Evolutionary conservation across 805 yeast species (phyloP).

Genomic region (Yarrowia sp.): DNA sequence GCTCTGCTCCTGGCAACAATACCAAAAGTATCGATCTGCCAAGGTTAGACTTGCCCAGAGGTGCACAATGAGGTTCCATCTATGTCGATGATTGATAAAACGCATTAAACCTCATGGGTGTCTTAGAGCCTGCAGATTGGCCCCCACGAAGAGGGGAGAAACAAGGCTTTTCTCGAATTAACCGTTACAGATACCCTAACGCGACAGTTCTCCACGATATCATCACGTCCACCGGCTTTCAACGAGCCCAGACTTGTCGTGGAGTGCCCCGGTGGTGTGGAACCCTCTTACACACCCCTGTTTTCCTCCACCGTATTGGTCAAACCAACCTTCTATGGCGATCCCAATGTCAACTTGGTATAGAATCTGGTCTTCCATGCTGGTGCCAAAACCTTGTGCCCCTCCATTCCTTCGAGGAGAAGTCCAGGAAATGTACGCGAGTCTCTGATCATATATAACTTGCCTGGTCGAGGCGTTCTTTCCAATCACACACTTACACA

Average conservation of each 20-base stretch:
- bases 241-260: not conserved
- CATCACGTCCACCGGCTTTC: not conserved
- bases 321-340: slow-evolving; percentile 10
- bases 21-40: not conserved
- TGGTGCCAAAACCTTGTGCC: slow-evolving; percentile 9
- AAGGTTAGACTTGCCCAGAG: not conserved
- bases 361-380: not conserved
- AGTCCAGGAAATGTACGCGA: slow-evolving; percentile 8
- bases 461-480: not conserved
- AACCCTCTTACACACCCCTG: not conserved
- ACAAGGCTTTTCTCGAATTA: slow-evolving; percentile 16
- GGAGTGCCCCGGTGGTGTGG: too few relatives aligned
- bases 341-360: not conserved
- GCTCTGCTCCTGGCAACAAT: not conserved
- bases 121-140: slow-evolving; percentile 9
- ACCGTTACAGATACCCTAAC: not conserved
- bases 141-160: slow-evolving; percentile 14
- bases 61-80: not conserved
- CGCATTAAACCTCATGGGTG: slow-evolving; percentile 7
- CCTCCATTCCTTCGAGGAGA: slow-evolving; percentile 18
- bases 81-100: not conserved
- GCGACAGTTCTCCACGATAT: not conserved
- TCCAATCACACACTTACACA: not conserved
- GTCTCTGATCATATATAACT: not conserved
- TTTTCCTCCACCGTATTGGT: not conserved